Percentiles rank a stretch among this genome's conserved stretches.
Evolutionary conservation across 75 land plant genomes (phyloP).

Genomic region (Sequoia sempervirens): DNA sequence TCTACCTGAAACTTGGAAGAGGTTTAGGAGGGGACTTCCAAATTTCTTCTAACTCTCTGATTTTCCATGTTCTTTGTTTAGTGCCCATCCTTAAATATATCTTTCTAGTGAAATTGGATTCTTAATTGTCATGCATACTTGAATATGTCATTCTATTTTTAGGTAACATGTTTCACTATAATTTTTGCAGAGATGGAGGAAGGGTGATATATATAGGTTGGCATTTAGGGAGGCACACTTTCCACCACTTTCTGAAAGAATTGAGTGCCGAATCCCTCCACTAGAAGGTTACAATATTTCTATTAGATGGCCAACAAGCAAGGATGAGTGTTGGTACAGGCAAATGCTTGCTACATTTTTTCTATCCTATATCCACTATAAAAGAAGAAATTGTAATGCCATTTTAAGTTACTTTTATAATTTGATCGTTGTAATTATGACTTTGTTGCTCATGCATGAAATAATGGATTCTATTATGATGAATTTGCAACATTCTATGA

Average conservation of each 20-base stretch:
- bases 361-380: neutral
- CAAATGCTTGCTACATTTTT: constrained; percentile 13
- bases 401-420: too few species aligned
- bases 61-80: too few species aligned
- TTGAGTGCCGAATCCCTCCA: constrained; percentile 87
- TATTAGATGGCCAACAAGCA: constrained; percentile 86
- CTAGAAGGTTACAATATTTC: constrained; percentile 88
- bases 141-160: neutral
- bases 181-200: constrained; percentile 72
- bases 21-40: too few species aligned
- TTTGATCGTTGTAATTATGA: too few species aligned
- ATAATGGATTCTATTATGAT: neutral
- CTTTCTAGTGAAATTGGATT: neutral
- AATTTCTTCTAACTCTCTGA: too few species aligned
- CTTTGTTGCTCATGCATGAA: too few species aligned
- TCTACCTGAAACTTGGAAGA: too few species aligned
- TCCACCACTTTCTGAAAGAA: constrained; percentile 66
- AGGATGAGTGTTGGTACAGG: constrained; percentile 88
- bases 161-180: neutral
- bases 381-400: neutral
- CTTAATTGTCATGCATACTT: neutral
- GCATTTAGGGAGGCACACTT: constrained; percentile 88
- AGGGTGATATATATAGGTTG: constrained; percentile 68
- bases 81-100: too few species aligned
- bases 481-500: neutral